Conservation (phyloP, 306 rosid species). For the Corylus americana region DNA sequence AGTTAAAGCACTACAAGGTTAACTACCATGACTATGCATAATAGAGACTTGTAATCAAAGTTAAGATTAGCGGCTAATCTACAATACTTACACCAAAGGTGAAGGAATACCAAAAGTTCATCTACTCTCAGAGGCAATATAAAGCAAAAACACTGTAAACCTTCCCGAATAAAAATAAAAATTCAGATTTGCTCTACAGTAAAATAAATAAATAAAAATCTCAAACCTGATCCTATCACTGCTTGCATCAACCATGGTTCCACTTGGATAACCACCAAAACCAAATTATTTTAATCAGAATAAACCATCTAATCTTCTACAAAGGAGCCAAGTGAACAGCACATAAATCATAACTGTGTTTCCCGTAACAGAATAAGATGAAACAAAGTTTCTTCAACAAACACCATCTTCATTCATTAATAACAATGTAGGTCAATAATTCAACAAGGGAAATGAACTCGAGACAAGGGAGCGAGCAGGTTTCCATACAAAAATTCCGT, state of each 20-base stretch:
- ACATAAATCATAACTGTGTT: background rate
- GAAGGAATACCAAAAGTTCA: too few species aligned
- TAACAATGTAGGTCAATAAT: conserved; percentile 11
- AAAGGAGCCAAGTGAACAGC: background rate
- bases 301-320: background rate
- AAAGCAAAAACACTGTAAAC: background rate
- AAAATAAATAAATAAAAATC: background rate
- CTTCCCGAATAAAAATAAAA: background rate
- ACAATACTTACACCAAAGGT: too few species aligned
- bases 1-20: too few species aligned
- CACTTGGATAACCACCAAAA: background rate
- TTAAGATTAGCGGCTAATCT: too few species aligned
- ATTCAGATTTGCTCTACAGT: background rate
- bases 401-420: background rate
- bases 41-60: too few species aligned
- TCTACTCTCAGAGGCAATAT: too few species aligned
- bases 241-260: background rate
- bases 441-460: background rate
- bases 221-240: background rate
- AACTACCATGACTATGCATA: too few species aligned
- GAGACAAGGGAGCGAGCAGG: conserved; percentile 8
- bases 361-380: background rate
- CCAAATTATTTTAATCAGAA: too few species aligned
- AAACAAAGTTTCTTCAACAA: background rate
- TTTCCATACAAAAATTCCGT: conserved; percentile 9